Conservation (phyloP, 345 rosid species). For the Anastatica hierochuntica region DNA sequence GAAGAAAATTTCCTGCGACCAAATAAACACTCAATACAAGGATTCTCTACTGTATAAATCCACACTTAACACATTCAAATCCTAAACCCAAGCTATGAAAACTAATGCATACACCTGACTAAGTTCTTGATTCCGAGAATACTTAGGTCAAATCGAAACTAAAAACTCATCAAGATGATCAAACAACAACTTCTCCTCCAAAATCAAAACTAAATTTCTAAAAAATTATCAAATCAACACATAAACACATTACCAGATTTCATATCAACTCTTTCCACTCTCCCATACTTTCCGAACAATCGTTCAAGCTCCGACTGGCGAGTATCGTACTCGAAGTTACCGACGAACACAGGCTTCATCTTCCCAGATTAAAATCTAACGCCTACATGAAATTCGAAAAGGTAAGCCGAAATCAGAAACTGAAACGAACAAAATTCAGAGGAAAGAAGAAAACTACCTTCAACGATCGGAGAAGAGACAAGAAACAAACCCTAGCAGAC, state of each 20-base stretch:
- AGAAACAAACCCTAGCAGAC: constrained; percentile 3
- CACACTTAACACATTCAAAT: not conserved
- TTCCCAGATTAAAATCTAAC: not conserved
- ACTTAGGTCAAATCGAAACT: no score
- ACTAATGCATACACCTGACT: no score
- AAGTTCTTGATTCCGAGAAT: not conserved
- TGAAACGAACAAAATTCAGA: no score
- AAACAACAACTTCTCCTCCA: not conserved
- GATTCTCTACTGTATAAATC: constrained; percentile 24
- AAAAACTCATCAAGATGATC: no score
- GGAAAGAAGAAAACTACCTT: not conserved
- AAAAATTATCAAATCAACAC: no score
- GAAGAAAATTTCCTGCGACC: constrained; percentile 72
- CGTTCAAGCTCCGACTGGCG: constrained; percentile 73
- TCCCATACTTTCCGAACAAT: constrained; percentile 59
- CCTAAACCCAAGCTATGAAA: not conserved
- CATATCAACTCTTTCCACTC: constrained; percentile 67
- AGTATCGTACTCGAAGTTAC: constrained; percentile 71
- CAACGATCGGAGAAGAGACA: not conserved
- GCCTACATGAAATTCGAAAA: no score
- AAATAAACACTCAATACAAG: constrained; percentile 72
- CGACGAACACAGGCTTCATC: constrained; percentile 71
- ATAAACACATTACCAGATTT: constrained; percentile 68
- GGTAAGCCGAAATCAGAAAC: no score
- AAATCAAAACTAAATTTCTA: not conserved